These are phyloP conservation scores for Smallanthus sonchifolius DNA, from an alignment of 129 eudicot species.

Conservation along the genomic window DNA sequence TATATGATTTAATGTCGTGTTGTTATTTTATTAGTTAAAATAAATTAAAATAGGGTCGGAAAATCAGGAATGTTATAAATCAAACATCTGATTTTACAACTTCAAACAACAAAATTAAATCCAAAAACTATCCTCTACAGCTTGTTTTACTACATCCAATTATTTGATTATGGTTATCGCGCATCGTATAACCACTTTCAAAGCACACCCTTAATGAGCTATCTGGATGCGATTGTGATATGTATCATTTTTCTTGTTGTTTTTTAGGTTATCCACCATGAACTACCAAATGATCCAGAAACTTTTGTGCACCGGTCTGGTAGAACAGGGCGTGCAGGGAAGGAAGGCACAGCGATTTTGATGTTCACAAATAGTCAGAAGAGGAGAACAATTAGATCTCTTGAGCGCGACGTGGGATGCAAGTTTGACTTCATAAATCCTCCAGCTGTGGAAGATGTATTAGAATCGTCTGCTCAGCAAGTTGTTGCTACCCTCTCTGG, in stretches of 20 bases:
- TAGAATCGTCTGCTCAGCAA: slow-evolving; percentile 86
- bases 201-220: no score
- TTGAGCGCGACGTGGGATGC: slow-evolving; percentile 93
- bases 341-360: slow-evolving; percentile 76
- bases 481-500: slow-evolving; percentile 84
- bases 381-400: slow-evolving; percentile 69
- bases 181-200: no score
- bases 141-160: no score
- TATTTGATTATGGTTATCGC: no score
- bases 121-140: no score
- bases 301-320: slow-evolving; percentile 99
- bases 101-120: no score
- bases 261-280: slow-evolving; percentile 83
- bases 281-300: slow-evolving; percentile 89
- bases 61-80: no score
- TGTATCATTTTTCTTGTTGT: background rate
- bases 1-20: no score
- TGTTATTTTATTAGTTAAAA: no score
- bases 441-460: slow-evolving; percentile 77
- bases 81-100: no score
- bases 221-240: background rate
- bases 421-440: slow-evolving; percentile 65
- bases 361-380: slow-evolving; percentile 85
- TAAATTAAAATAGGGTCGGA: no score
- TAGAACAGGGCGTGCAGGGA: slow-evolving; percentile 98